phyloP scores from a whole-genome alignment of 2,329 filamentous ascomycete genomes.

The Penicillium sp. region DNA sequence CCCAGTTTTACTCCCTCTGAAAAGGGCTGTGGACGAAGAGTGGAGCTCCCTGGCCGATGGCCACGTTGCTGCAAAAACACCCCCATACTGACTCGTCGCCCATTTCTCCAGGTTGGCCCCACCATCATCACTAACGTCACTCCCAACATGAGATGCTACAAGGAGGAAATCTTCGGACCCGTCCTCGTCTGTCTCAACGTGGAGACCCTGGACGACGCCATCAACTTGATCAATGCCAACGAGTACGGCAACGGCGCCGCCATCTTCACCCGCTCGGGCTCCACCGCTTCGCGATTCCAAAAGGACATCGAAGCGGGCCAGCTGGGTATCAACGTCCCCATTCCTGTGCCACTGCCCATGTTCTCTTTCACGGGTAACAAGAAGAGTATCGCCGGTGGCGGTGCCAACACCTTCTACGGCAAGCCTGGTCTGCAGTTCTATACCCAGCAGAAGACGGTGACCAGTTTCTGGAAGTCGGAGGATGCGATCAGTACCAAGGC shows the following conservation, averaged over 20 bases:
- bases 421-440: constrained; percentile 90
- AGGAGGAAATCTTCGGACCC: constrained; percentile 61
- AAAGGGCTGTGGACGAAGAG: no score
- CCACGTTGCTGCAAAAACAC: neutral
- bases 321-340: constrained; percentile 62
- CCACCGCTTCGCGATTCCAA: constrained; percentile 57
- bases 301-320: constrained; percentile 62
- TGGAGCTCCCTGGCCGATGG: no score
- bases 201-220: constrained; percentile 56
- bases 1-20: no score
- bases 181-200: constrained; percentile 59
- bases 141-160: constrained; percentile 61
- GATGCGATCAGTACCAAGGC: constrained; percentile 83
- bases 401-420: constrained; percentile 91
- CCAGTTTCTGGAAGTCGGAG: constrained; percentile 77
- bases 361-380: constrained; percentile 67
- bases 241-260: constrained; percentile 63
- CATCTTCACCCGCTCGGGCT: constrained; percentile 59
- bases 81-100: neutral
- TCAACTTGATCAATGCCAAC: constrained; percentile 59
- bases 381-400: constrained; percentile 85
- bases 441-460: constrained; percentile 97
- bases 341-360: constrained; percentile 58
- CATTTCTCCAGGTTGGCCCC: constrained; percentile 47
- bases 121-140: constrained; percentile 62